Conservation (phyloP, 495 filamentous ascomycete species). For the Penicillium argentinense region DNA sequence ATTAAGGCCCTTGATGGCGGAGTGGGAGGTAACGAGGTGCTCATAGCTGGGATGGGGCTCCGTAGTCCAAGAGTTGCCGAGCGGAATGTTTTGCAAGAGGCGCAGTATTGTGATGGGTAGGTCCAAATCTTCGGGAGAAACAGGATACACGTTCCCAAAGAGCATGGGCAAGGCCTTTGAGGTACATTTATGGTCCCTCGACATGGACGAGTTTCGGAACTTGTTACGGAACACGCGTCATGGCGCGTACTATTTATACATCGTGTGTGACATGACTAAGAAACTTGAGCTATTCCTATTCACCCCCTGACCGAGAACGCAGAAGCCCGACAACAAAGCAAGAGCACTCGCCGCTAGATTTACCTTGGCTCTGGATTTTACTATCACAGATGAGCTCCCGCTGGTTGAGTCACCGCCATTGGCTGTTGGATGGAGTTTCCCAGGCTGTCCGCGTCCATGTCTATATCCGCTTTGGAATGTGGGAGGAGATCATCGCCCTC, state of each 20-base stretch:
- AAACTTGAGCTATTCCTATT: too few relatives aligned
- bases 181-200: too few relatives aligned
- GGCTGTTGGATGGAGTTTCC: conserved; percentile 67
- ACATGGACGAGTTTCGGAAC: too few relatives aligned
- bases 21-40: conserved; percentile 13
- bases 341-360: too few relatives aligned
- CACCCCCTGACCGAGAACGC: too few relatives aligned
- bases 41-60: conserved; percentile 9
- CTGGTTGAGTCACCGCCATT: conserved; percentile 58
- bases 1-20: conserved; percentile 6
- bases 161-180: background rate
- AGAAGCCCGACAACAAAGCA: too few relatives aligned
- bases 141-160: background rate
- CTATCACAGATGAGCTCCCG: conserved; percentile 54
- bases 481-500: conserved; percentile 53
- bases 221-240: too few relatives aligned
- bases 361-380: too few relatives aligned
- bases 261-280: too few relatives aligned
- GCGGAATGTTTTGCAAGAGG: background rate
- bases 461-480: conserved; percentile 60
- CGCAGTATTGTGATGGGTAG: background rate
- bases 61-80: conserved; percentile 5
- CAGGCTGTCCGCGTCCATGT: conserved; percentile 60
- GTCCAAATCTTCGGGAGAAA: background rate
- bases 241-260: too few relatives aligned